Base-by-base conservation (phyloP, 495 filamentous ascomycete genomes). In the Tuber borchii region DNA sequence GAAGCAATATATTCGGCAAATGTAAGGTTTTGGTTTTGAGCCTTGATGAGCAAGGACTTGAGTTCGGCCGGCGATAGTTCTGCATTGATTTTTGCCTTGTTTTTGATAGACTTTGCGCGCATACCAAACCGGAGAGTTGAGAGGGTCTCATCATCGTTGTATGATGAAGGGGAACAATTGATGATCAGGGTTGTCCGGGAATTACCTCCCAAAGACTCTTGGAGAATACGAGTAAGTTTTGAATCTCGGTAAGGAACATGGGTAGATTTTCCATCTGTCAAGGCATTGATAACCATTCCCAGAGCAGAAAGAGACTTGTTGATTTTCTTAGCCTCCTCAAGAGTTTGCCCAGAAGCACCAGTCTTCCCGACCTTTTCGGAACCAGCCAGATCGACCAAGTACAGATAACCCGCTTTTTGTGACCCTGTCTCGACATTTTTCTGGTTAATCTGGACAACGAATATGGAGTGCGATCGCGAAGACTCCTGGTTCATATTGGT, bases 401-500 rank as follows among this genome's bases (percentile, higher is more conserved):
- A 99, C 4, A 99, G 88, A 84, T 97, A 93, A 71, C 95, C 95
- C 83, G 93, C 97, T 87, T 97, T 97, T 76, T 93, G 91, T 65
- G 96, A 97, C 3, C 95, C 96, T 0, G 95, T 97, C 84, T 98
- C 95, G 51, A 97, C 90, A 77, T 99, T 98, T 87, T 99, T 99
- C 86, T 99, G 95, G 39, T 93, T 93, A 80, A 99, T 91, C 70
- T 94, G 97, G 81, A 99, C 91, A 82, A 97, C 93, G 84, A 99
- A 98, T 75, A 99, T 98, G 19, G 95, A 99, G 84, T 99, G 95
- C 72, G 95, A 99, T 69, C 95, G 93, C 71, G 96, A 98, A 0
- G 95, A 99, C 84, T 99, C 95, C 84, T 96, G 93, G 84, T 99
- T 99, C 95, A 99, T 99, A 86, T 99, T 98, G 72, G 95, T 99